These are phyloP conservation scores for Vishniacozyma victoriae DNA, from an alignment of 768 basidiomycete species.

Conservation along the genomic window DNA sequence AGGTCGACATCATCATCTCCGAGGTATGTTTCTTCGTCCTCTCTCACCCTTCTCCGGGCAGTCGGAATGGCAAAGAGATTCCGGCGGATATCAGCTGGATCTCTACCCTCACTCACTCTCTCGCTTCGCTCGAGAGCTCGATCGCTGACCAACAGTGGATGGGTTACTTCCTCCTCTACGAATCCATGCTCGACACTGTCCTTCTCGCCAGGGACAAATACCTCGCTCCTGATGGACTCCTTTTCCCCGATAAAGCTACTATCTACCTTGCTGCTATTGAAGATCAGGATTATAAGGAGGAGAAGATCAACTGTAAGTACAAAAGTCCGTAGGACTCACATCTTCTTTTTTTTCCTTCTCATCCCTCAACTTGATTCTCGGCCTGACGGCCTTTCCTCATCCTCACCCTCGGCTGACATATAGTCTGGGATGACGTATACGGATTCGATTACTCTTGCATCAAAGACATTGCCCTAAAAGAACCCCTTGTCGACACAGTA, in stretches of 20 bases:
- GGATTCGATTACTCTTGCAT: conserved; percentile 99
- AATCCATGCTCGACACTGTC: conserved; percentile 98
- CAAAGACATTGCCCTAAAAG: conserved; percentile 93
- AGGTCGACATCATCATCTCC: conserved; percentile 98
- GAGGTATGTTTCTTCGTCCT: conserved; percentile 51
- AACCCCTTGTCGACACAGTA: conserved; percentile 98
- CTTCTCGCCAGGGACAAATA: conserved; percentile 94
- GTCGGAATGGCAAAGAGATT: background rate
- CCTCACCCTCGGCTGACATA: too few relatives aligned
- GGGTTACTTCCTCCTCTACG: conserved; percentile 99
- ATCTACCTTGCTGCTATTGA: conserved; percentile 95
- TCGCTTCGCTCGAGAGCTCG: too few relatives aligned
- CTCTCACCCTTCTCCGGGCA: background rate
- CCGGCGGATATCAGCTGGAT: too few relatives aligned
- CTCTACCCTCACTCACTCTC: too few relatives aligned
- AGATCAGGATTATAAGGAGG: conserved; percentile 98
- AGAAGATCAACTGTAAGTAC: conserved; percentile 94
- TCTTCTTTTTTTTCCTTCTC: background rate
- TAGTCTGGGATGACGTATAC: conserved; percentile 99
- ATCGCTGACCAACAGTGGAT: conserved; percentile 73
- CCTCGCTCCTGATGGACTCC: conserved; percentile 74
- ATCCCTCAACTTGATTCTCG: background rate
- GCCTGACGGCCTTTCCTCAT: too few relatives aligned
- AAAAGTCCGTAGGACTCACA: background rate
- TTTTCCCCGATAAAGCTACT: conserved; percentile 92